Evolutionary conservation across 1,139 yeast genomes (phyloP), one percentile per base, ranked within the genome.

Genomic region (Pneumocystis oryctolagi): DNA sequence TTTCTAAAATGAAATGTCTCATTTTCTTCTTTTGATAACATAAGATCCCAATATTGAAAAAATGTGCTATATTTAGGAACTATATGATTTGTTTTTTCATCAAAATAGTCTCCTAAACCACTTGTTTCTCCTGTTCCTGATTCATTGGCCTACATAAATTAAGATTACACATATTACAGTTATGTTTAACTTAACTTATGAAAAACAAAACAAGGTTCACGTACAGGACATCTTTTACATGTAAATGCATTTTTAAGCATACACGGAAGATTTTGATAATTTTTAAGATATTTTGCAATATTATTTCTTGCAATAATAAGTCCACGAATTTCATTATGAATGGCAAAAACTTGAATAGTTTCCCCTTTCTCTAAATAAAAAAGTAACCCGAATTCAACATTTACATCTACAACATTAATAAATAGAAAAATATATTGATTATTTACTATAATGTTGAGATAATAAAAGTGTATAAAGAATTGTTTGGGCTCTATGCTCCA

Each of bases 401-500:
- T 84, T 62, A 84, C 73, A 47, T 82, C 84, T 62, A 47, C 5
- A 35, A 34, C 12, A 28, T 31, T 30, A 61, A 28, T 20, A 18
- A 61, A 18, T 5, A 12, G 14, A 14, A 4, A 35, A 16, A 30
- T 6, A 57, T 57, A 35, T 5, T 20, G 12, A 3, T 35, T 20
- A 30, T 35, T 55, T 61, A 53, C 66, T 69, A 71, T 92, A 92
- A 55, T 95, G 76, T 67, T 92, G 97, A 62, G 84, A 82, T 69
- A 89, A 79, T 65, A 92, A 75, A 25, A 92, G 74, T 0, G 95
- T 84, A 72, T 92, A 92, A n/a, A 94, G 76, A 0, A 90, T 79
- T 0, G 95, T 87, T 71, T 92, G 99, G 0, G 95, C 96, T 60
- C 86, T 83, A 72, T 92, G 97, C 3, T 85, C 75, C 14, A 85